Evolutionary conservation across 2,329 filamentous ascomycete genomes (phyloP).

Genomic region (Apiospora koreana): DNA sequence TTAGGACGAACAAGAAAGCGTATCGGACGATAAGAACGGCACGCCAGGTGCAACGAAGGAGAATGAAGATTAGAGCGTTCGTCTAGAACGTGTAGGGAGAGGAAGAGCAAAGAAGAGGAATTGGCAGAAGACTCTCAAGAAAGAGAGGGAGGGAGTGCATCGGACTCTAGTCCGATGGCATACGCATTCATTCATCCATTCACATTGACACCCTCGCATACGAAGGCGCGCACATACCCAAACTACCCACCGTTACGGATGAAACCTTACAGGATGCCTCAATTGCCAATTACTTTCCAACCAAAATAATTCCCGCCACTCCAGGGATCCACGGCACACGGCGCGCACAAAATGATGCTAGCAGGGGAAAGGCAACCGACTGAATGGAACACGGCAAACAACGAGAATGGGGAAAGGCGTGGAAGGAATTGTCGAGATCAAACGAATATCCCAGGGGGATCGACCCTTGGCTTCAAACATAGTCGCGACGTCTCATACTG

Average conservation of each 20-base stretch:
- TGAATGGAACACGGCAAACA: neutral
- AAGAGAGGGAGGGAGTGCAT: neutral
- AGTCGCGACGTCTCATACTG: conserved; percentile 8
- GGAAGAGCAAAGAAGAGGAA: neutral
- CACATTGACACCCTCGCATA: neutral
- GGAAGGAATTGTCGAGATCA: conserved; percentile 8
- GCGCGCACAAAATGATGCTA: neutral
- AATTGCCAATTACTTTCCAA: neutral
- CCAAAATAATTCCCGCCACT: neutral
- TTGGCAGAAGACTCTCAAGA: neutral
- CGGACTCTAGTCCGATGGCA: neutral
- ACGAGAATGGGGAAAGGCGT: neutral
- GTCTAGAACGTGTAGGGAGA: neutral
- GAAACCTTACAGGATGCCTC: neutral
- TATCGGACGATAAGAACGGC: conserved; percentile 16
- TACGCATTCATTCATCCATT: neutral
- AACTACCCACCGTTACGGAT: neutral
- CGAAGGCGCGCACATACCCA: neutral
- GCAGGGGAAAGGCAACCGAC: neutral
- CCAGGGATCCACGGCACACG: neutral
- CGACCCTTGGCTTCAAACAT: conserved; percentile 11
- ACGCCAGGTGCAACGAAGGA: conserved; percentile 31
- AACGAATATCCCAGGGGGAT: conserved; percentile 7
- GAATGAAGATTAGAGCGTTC: conserved; percentile 7
- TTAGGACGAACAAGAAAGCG: conserved; percentile 12